phyloP scores from a whole-genome alignment of 2,329 filamentous ascomycete species.

The Huntiella moniliformis region DNA sequence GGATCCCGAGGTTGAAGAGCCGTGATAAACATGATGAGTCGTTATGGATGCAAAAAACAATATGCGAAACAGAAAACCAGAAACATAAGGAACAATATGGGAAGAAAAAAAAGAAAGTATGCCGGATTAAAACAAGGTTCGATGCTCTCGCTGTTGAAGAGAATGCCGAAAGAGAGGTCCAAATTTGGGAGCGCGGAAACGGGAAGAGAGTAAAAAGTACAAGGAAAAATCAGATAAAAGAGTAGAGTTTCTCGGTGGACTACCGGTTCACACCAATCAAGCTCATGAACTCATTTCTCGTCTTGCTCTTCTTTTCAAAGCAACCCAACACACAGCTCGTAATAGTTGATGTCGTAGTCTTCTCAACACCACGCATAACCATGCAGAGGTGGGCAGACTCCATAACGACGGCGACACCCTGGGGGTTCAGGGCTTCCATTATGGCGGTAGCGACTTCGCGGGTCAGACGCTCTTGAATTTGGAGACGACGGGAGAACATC shows the following conservation, averaged over 20 bases:
- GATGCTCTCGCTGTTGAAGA: conserved; percentile 13
- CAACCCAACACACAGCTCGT: conserved; percentile 96
- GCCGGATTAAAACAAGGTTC: conserved; percentile 11
- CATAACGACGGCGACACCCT: conserved; percentile 93
- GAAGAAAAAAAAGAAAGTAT: conserved; percentile 1
- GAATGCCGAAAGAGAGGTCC: conserved; percentile 10
- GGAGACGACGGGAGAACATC: conserved; percentile 83
- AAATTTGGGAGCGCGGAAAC: conserved; percentile 5
- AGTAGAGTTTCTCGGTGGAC: not conserved
- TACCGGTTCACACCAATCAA: conserved; percentile 43
- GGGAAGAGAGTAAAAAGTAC: not conserved
- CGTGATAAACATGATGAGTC: not conserved
- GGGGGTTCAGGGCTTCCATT: conserved; percentile 79
- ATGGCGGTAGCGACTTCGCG: conserved; percentile 91
- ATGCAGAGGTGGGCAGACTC: conserved; percentile 94
- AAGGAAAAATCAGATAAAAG: not conserved
- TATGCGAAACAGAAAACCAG: not conserved
- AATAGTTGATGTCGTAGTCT: conserved; percentile 69
- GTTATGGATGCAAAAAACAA: not conserved
- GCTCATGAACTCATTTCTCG: conserved; percentile 85
- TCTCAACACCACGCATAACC: conserved; percentile 97
- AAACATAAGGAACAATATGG: not conserved
- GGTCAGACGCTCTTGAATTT: conserved; percentile 90
- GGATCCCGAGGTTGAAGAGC: conserved; percentile 6
- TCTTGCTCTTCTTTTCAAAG: conserved; percentile 84